Percentiles rank a stretch among this genome's conserved stretches.
Evolutionary conservation across 352 stramenopile genomes (phyloP).

Genomic region (Phytophthora aleatoria): DNA sequence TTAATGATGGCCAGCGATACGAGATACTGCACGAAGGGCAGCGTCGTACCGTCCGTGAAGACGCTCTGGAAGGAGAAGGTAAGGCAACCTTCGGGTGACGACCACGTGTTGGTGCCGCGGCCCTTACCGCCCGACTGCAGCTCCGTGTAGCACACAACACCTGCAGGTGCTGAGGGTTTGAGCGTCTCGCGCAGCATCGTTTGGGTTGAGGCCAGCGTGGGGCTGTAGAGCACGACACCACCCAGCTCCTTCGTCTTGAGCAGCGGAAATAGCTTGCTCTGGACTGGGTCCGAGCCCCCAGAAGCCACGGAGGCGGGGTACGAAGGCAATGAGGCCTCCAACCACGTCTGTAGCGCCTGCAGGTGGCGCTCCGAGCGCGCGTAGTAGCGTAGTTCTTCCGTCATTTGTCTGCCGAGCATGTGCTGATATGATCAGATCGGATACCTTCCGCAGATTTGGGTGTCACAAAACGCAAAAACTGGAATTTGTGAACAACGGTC

Average conservation of each 20-base stretch:
- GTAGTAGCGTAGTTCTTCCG: slow-evolving; percentile 76
- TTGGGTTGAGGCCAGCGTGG: slow-evolving; percentile 79
- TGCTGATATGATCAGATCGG: slow-evolving; percentile 5
- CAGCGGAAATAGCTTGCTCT: slow-evolving; percentile 57
- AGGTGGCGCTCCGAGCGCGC: slow-evolving; percentile 75
- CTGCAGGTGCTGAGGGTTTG: slow-evolving; percentile 60
- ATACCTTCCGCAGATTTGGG: slow-evolving; percentile 2
- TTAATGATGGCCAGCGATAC: slow-evolving; percentile 87
- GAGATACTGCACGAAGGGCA: slow-evolving; percentile 92
- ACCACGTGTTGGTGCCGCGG: slow-evolving; percentile 87
- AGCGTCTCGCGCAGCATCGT: slow-evolving; percentile 81
- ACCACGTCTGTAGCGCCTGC: slow-evolving; percentile 70
- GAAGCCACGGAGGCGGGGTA: slow-evolving; percentile 31
- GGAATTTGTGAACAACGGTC: slow-evolving; percentile 18
- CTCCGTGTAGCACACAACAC: slow-evolving; percentile 83
- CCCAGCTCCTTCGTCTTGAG: slow-evolving; percentile 70
- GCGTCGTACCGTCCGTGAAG: slow-evolving; percentile 76
- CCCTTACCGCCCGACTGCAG: slow-evolving; percentile 81
- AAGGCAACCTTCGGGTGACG: slow-evolving; percentile 87
- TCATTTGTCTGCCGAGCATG: slow-evolving; percentile 58
- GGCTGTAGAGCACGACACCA: slow-evolving; percentile 73
- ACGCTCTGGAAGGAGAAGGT: slow-evolving; percentile 91
- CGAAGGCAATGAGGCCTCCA: slow-evolving; percentile 36
- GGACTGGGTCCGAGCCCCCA: slow-evolving; percentile 34
- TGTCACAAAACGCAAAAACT: slow-evolving; percentile 23